Conservation (phyloP, 345 rosid species). For the Euphorbia peplus region DNA sequence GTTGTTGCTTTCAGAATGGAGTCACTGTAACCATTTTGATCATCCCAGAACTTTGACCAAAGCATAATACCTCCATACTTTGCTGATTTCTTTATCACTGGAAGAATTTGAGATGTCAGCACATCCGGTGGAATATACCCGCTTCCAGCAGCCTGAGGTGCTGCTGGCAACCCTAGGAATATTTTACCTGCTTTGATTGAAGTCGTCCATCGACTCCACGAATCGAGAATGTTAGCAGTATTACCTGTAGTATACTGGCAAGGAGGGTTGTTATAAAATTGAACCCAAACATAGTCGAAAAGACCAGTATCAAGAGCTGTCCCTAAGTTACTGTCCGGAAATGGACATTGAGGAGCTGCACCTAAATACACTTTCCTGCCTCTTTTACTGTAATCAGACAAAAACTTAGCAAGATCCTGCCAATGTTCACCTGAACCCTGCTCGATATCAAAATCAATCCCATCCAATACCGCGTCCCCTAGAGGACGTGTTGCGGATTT, state of each 20-base stretch:
- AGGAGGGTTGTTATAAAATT: constrained; percentile 31
- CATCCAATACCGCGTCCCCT: constrained; percentile 24
- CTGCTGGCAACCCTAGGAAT: constrained; percentile 35
- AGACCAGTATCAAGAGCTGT: constrained; percentile 26
- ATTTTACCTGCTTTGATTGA: constrained; percentile 10
- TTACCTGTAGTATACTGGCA: constrained; percentile 27
- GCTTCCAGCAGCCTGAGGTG: constrained; percentile 32
- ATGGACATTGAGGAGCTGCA: constrained; percentile 36
- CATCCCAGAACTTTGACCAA: constrained; percentile 37
- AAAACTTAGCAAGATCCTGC: constrained; percentile 26
- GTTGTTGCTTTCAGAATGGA: constrained; percentile 18
- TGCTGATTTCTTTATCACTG: constrained; percentile 22
- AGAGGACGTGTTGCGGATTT: constrained; percentile 18
- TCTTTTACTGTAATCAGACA: constrained; percentile 10
- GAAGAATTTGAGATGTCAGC: constrained; percentile 27
- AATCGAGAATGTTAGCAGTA: constrained; percentile 12
- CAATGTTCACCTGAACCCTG: constrained; percentile 18
- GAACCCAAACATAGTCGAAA: constrained; percentile 32
- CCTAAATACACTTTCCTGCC: constrained; percentile 26
- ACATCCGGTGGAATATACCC: constrained; percentile 30
- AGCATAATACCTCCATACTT: constrained; percentile 40
- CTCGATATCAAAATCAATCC: constrained; percentile 32
- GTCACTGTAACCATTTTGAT: constrained; percentile 25
- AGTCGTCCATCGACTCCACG: constrained; percentile 32
- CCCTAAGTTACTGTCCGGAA: constrained; percentile 24